A percentile compares a stretch with the other conserved stretches of the same genome.
phyloP scores from a whole-genome alignment of 495 filamentous ascomycete species.

The Sphaerosporella brunnea region DNA sequence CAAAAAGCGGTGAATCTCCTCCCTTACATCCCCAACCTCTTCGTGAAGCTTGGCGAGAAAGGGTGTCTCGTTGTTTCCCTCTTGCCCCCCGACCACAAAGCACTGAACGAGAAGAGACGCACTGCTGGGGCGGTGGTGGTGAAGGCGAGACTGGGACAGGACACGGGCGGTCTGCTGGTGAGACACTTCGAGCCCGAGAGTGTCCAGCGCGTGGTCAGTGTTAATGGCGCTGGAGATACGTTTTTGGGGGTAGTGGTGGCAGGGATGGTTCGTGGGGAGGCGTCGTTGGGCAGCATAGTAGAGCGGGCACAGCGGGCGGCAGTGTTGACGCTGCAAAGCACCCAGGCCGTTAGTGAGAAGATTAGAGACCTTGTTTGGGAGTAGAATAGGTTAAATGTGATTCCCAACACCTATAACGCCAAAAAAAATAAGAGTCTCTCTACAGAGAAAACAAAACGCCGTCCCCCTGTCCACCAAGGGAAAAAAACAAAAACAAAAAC shows the following conservation, averaged over 20 bases:
- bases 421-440: no score
- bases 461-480: no score
- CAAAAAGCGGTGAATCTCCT: slow-evolving; percentile 71
- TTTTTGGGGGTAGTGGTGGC: slow-evolving; percentile 68
- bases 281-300: slow-evolving; percentile 36
- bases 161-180: slow-evolving; percentile 44
- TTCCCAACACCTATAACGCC: no score
- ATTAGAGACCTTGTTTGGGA: slow-evolving; percentile 24
- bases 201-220: slow-evolving; percentile 53
- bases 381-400: no score
- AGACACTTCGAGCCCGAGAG: slow-evolving; percentile 51
- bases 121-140: background rate
- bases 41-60: slow-evolving; percentile 63
- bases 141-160: background rate
- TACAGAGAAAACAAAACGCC: no score
- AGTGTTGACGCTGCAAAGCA: slow-evolving; percentile 51
- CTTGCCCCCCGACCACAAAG: slow-evolving; percentile 41
- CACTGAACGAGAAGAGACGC: background rate
- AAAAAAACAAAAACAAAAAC: no score
- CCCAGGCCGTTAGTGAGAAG: slow-evolving; percentile 45
- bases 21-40: slow-evolving; percentile 65
- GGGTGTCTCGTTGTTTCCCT: slow-evolving; percentile 67
- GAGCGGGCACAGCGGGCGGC: slow-evolving; percentile 57
- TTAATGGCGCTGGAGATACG: slow-evolving; percentile 91
- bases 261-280: slow-evolving; percentile 30